A percentile compares a stretch with the other conserved stretches of the same genome.
Evolutionary conservation across 495 filamentous ascomycete genomes (phyloP).

Genomic region (Penicillium paxilli): DNA sequence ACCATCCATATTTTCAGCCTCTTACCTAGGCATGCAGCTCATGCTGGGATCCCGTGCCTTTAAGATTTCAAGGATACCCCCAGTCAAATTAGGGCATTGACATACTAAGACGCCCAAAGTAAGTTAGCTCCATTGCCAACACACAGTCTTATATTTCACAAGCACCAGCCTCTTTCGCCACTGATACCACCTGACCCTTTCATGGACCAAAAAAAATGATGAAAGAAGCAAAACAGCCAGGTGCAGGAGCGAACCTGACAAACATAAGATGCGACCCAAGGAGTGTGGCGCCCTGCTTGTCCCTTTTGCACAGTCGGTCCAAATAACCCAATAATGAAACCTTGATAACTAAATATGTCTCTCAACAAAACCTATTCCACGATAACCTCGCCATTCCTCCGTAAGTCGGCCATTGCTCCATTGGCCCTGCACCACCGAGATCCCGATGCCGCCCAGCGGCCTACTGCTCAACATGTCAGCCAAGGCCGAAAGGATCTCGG

Average conservation of each 20-base stretch:
- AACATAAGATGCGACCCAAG: neutral
- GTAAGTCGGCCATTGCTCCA: conserved; percentile 1
- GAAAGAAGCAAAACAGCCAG: neutral
- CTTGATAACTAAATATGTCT: neutral
- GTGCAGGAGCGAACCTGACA: neutral
- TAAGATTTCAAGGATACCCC: neutral
- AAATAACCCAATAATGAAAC: neutral
- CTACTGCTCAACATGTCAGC: conserved; percentile 3
- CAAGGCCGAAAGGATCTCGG: conserved; percentile 19
- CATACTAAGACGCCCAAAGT: neutral
- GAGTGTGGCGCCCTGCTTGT: neutral
- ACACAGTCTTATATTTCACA: neutral
- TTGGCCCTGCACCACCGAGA: conserved; percentile 13
- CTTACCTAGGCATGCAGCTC: no score
- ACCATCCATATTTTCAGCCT: no score
- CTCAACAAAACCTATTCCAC: neutral
- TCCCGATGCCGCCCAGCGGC: conserved; percentile 7
- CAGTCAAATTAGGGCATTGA: neutral
- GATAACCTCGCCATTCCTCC: neutral
- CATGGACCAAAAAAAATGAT: no score
- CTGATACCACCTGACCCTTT: neutral
- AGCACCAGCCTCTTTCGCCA: neutral
- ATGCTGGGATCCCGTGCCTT: no score
- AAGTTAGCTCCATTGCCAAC: neutral
- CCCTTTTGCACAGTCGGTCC: neutral